These are phyloP conservation scores for Xylaria sp. DNA, from an alignment of 2,329 filamentous ascomycete species.

Conservation along the genomic window DNA sequence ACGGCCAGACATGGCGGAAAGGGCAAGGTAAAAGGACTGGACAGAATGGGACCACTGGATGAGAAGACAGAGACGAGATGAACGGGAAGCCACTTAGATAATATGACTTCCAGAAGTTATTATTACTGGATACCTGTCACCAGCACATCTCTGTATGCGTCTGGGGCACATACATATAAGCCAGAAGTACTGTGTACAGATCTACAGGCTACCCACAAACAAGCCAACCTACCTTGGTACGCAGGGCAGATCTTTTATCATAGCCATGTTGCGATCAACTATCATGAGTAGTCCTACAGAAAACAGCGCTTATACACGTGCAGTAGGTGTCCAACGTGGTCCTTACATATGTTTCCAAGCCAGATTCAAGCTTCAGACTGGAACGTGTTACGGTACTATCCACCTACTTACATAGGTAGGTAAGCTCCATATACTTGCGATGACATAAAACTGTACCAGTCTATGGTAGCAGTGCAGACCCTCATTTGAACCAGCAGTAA, in stretches of 20 bases:
- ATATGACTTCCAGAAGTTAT: no score
- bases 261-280: neutral
- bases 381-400: neutral
- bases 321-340: neutral
- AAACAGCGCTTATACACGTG: no score
- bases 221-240: no score
- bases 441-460: neutral
- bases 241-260: neutral
- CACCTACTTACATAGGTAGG: neutral
- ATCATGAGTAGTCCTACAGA: neutral
- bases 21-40: neutral
- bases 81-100: no score
- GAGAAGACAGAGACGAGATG: conserved; percentile 15
- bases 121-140: neutral
- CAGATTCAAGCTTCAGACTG: neutral
- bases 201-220: neutral
- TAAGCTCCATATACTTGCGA: no score
- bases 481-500: neutral
- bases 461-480: neutral
- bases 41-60: conserved; percentile 15
- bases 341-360: no score
- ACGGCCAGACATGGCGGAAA: no score
- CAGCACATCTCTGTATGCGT: neutral
- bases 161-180: neutral
- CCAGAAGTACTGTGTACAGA: no score